A percentile compares a stretch with the other conserved stretches of the same genome.
These are phyloP conservation scores for Suillus subaureus DNA, from an alignment of 768 basidiomycete species.

Conservation along the genomic window DNA sequence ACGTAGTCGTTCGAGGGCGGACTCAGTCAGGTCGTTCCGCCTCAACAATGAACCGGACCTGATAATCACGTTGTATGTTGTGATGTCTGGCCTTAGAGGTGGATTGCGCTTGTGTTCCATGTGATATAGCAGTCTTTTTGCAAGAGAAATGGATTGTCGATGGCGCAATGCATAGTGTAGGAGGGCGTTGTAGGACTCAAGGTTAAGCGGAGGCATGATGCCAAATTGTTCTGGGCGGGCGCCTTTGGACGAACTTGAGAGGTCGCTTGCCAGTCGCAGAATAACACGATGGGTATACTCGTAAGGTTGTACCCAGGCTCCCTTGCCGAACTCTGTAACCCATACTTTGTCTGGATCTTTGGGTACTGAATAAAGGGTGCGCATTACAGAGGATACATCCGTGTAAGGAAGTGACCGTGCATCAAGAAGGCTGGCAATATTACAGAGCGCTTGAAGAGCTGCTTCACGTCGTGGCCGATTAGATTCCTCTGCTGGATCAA, in stretches of 20 bases:
- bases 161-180: conserved; percentile 68
- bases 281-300: conserved; percentile 53
- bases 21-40: conserved; percentile 42
- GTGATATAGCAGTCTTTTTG: conserved; percentile 51
- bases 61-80: conserved; percentile 61
- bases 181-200: conserved; percentile 58
- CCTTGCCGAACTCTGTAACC: conserved; percentile 29
- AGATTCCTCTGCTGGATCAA: conserved; percentile 23
- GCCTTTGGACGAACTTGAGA: conserved; percentile 5
- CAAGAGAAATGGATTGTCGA: conserved; percentile 51
- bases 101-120: conserved; percentile 49
- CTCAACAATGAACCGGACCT: conserved; percentile 56
- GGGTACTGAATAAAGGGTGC: conserved; percentile 49
- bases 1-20: conserved; percentile 40
- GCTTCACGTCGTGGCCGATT: conserved; percentile 29
- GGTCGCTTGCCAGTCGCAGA: conserved; percentile 37
- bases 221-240: conserved; percentile 12
- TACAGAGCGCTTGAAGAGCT: conserved; percentile 62
- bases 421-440: conserved; percentile 56
- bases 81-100: conserved; percentile 45
- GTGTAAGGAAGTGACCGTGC: conserved; percentile 47
- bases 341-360: conserved; percentile 42
- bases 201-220: conserved; percentile 37
- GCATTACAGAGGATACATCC: conserved; percentile 47
- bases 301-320: conserved; percentile 40